Percentiles rank a stretch among this genome's conserved stretches.
Conservation (phyloP, 2,329 filamentous ascomycete genomes). For the Calonectria leucothoes region DNA sequence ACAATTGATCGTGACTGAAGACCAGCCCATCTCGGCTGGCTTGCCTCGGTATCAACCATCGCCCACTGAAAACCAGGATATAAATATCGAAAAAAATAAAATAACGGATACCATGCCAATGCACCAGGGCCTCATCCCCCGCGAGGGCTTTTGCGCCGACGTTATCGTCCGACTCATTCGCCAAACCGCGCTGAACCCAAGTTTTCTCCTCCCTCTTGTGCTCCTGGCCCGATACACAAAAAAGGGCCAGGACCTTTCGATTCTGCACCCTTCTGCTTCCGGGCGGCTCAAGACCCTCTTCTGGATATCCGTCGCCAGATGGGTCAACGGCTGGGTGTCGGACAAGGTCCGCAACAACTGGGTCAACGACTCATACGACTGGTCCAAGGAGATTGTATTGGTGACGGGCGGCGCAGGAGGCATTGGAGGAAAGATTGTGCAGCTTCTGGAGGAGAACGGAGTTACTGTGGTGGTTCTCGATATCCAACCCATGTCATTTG, state of each 20-base stretch:
- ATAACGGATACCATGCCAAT: slow-evolving; percentile 48
- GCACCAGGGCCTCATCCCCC: slow-evolving; percentile 64
- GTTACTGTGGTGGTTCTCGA: slow-evolving; percentile 80
- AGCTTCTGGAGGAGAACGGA: slow-evolving; percentile 71
- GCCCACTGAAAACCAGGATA: background rate
- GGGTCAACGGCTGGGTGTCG: slow-evolving; percentile 46
- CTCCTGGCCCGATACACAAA: slow-evolving; percentile 73
- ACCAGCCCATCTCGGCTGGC: background rate
- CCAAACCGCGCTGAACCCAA: slow-evolving; percentile 72
- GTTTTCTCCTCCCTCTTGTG: slow-evolving; percentile 71
- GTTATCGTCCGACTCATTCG: slow-evolving; percentile 68
- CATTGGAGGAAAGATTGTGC: slow-evolving; percentile 76
- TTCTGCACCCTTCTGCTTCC: slow-evolving; percentile 63
- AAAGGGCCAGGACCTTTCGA: slow-evolving; percentile 65
- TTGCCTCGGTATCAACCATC: background rate
- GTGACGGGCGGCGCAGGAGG: slow-evolving; percentile 81
- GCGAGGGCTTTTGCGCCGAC: slow-evolving; percentile 71
- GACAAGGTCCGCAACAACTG: slow-evolving; percentile 51
- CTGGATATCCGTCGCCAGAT: slow-evolving; percentile 43
- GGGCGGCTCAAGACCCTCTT: slow-evolving; percentile 57
- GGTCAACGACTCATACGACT: slow-evolving; percentile 64
- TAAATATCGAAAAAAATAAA: background rate
- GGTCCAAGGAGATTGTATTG: slow-evolving; percentile 76
- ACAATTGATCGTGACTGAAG: background rate
- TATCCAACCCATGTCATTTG: slow-evolving; percentile 70